Evolutionary conservation across 2,329 filamentous ascomycete genomes (phyloP), one percentile per base, ranked within the genome.

Genomic region (Zopfia rhizophila): DNA sequence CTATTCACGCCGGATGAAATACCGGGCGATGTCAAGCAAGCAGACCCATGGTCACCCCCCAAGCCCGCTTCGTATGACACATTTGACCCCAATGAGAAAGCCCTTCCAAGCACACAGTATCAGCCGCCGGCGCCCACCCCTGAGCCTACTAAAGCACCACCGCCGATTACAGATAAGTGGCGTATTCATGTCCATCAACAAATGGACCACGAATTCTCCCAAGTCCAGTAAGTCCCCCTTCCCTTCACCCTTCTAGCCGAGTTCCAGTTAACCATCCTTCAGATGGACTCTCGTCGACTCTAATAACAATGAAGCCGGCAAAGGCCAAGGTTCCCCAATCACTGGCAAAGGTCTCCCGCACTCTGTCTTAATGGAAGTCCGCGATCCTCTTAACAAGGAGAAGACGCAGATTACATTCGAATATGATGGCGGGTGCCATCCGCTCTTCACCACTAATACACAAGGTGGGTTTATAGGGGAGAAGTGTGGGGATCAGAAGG

Each of bases 221-320:
- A 44, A 37, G 22, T 44, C 8, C n/a, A n/a, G n/a, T n/a, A n/a
- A n/a, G n/a, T n/a, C 31, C 14, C 32, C 18, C 13, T 37, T 25
- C 31, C 27, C 32, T n/a, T n/a, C n/a, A 25, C 13, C 3, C 22
- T 7, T 19, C 5, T 8, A 23, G 37, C 27, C n/a, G n/a, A n/a
- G n/a, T n/a, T n/a, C n/a, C n/a, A n/a, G n/a, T n/a, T n/a, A n/a
- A n/a, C 29, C n/a, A 10, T n/a, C 14, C 14, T 6, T 7, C 24
- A 44, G 40, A 28, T 44, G 40, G 40, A 28, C 30, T 13, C 40
- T 44, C 11, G 31, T 37, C 29, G 32, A 44, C 31, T 44, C 40
- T n/a, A n/a, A n/a, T n/a, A 44, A 37, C 12, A 30, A 37, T 14
- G 19, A 29, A 6, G 21, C 13, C 16, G 31, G 10, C 14, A 14